Evolutionary conservation across 2,329 filamentous ascomycete species (phyloP).

Genomic region (Cladosporium sp.): DNA sequence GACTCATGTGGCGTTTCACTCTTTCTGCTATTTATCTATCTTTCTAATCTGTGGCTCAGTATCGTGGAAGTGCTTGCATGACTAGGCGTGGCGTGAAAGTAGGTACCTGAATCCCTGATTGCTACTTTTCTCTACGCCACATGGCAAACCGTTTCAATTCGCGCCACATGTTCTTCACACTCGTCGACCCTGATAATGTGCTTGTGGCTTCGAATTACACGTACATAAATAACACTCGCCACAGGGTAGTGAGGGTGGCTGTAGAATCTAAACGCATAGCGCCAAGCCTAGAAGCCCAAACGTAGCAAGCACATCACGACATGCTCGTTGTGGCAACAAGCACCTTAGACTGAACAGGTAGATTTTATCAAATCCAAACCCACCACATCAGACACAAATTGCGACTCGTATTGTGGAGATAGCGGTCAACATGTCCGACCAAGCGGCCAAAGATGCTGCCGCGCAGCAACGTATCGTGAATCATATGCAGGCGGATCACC

Average conservation of each 20-base stretch:
- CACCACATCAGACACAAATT: neutral
- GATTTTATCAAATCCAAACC: neutral
- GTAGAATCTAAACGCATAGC: neutral
- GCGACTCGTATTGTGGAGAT: neutral
- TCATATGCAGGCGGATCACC: slow-evolving; percentile 88
- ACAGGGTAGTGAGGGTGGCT: neutral
- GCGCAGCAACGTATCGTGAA: slow-evolving; percentile 65
- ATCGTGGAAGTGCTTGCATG: neutral
- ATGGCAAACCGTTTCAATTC: neutral
- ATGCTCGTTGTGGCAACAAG: neutral
- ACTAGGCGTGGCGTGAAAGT: neutral
- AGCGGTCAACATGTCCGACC: slow-evolving; percentile 25
- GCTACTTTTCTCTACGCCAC: neutral
- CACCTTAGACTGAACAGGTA: neutral
- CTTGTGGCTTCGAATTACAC: slow-evolving; percentile 1
- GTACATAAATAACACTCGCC: neutral
- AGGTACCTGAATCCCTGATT: neutral
- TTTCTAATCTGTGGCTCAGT: neutral
- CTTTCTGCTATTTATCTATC: neutral
- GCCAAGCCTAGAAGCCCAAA: neutral
- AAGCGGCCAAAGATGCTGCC: slow-evolving; percentile 43
- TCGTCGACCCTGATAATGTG: neutral
- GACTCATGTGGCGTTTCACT: neutral
- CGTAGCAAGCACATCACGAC: neutral
- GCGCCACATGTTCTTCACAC: neutral